Percentiles rank a stretch among this genome's conserved stretches.
Conservation (phyloP, 805 yeast species). For the Lipomyces japonicus region DNA sequence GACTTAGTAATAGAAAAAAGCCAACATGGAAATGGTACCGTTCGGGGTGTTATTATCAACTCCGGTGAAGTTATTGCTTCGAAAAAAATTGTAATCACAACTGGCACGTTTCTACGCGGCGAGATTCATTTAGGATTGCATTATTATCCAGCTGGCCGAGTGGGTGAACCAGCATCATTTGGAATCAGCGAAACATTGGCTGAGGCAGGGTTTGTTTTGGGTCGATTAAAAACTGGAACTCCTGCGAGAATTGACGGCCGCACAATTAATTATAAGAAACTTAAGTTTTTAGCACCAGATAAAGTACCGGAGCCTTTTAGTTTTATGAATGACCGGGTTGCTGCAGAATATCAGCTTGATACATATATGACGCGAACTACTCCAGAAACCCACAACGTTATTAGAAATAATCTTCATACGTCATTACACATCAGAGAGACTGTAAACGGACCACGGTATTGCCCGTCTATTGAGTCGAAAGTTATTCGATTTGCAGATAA, state of each 20-base stretch:
- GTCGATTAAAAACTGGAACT: conserved; percentile 93
- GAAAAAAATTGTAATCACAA: conserved; percentile 75
- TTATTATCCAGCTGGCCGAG: conserved; percentile 83
- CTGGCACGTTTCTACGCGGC: conserved; percentile 93
- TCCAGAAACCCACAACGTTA: conserved; percentile 62
- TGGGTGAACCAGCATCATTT: conserved; percentile 87
- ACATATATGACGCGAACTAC: conserved; percentile 83
- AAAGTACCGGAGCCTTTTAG: conserved; percentile 87
- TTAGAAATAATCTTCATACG: conserved; percentile 67
- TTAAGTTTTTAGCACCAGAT: conserved; percentile 76
- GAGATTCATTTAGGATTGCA: conserved; percentile 89
- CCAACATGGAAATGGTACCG: conserved; percentile 12
- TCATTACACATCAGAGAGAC: conserved; percentile 90
- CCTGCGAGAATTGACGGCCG: conserved; percentile 81
- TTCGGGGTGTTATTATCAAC: conserved; percentile 70
- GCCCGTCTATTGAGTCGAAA: conserved; percentile 94
- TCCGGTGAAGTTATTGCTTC: conserved; percentile 61
- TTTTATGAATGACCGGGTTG: conserved; percentile 65
- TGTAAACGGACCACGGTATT: conserved; percentile 93
- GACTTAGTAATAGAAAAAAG: conserved; percentile 64
- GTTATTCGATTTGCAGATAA: conserved; percentile 75
- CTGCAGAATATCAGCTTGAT: conserved; percentile 48
- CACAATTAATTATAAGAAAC: conserved; percentile 62
- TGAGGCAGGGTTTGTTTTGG: conserved; percentile 75
- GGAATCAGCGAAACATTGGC: conserved; percentile 78